Evolutionary conservation across 371 early-diverging fungal species (phyloP).

Genomic region (Entomophthora muscae): DNA sequence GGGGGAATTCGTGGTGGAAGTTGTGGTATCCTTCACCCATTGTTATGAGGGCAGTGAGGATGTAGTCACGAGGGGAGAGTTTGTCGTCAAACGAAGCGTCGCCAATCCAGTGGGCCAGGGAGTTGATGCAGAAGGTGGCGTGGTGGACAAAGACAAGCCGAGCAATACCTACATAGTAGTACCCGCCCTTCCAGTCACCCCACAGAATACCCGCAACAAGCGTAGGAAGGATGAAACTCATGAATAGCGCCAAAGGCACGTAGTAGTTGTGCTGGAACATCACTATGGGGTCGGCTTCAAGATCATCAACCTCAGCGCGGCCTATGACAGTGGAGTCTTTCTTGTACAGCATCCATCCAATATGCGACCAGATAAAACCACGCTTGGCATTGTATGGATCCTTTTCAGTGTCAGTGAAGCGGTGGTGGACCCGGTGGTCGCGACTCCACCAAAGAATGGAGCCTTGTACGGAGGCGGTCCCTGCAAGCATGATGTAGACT

Average conservation of each 20-base stretch:
- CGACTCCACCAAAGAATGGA: conserved; percentile 73
- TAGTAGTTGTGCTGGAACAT: conserved; percentile 74
- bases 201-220: conserved; percentile 66
- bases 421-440: conserved; percentile 82
- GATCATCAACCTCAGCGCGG: conserved; percentile 66
- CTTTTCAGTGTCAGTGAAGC: conserved; percentile 77
- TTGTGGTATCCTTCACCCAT: conserved; percentile 80
- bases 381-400: conserved; percentile 79
- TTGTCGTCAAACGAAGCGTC: conserved; percentile 63
- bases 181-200: conserved; percentile 86
- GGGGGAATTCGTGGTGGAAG: conserved; percentile 90
- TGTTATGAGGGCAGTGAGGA: conserved; percentile 61
- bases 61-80: conserved; percentile 61
- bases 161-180: conserved; percentile 60
- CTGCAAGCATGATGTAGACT: conserved; percentile 36
- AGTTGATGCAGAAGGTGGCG: conserved; percentile 89
- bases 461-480: conserved; percentile 63
- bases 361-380: conserved; percentile 73
- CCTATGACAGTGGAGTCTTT: conserved; percentile 52
- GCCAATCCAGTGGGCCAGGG: conserved; percentile 70
- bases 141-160: conserved; percentile 76
- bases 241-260: conserved; percentile 39
- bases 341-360: conserved; percentile 79
- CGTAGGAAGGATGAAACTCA: conserved; percentile 62
- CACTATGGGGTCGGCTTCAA: conserved; percentile 58